phyloP scores from a whole-genome alignment of 345 rosid genomes.

The Gossypioides kirkii region DNA sequence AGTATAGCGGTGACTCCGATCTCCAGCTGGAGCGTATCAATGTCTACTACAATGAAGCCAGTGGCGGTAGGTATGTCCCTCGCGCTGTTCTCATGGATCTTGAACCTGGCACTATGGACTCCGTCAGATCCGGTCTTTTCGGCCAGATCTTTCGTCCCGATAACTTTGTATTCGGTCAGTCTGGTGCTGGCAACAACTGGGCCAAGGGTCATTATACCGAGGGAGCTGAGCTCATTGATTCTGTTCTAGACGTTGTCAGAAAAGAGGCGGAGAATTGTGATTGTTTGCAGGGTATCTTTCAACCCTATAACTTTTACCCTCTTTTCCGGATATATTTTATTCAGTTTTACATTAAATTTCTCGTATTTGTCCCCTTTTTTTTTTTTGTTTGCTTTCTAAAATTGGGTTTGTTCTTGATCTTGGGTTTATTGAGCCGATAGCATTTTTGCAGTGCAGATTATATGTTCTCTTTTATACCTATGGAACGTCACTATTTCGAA shows the following conservation, averaged over 20 bases:
- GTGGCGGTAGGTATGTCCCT: constrained; percentile 15
- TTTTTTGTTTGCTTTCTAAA: background rate
- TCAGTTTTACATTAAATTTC: background rate
- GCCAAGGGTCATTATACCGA: constrained; percentile 15
- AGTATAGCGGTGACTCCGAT: constrained; percentile 13
- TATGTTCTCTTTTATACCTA: background rate
- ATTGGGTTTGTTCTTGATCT: background rate
- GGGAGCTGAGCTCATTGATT: constrained; percentile 19
- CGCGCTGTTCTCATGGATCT: constrained; percentile 20
- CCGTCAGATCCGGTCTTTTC: constrained; percentile 16
- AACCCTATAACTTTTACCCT: background rate
- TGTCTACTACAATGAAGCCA: constrained; percentile 19
- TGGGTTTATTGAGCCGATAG: background rate
- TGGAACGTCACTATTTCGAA: background rate
- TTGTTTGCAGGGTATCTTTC: constrained; percentile 13
- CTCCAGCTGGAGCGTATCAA: constrained; percentile 15
- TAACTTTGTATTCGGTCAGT: constrained; percentile 16
- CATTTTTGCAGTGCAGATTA: background rate
- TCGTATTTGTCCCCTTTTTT: background rate
- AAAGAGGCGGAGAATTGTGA: constrained; percentile 20
- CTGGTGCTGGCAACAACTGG: constrained; percentile 20
- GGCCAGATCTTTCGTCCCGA: constrained; percentile 17
- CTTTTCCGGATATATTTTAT: background rate
- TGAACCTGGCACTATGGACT: constrained; percentile 17
- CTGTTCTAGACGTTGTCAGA: constrained; percentile 17